Percentiles rank a stretch among this genome's conserved stretches.
These are phyloP conservation scores for Cicer judaicum DNA, from an alignment of 306 rosid genomes.

Conservation along the genomic window DNA sequence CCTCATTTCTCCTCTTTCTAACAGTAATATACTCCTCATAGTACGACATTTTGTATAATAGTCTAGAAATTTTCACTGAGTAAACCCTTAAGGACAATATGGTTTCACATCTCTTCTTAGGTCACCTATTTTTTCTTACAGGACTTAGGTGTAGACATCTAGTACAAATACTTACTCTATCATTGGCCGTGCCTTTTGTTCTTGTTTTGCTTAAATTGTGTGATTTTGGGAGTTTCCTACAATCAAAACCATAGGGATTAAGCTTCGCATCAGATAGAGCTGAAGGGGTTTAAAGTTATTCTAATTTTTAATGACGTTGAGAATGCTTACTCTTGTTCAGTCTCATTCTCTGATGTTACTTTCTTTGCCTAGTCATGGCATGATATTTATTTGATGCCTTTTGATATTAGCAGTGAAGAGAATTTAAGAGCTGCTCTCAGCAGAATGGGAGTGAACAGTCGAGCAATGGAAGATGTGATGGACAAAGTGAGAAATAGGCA, in stretches of 20 bases:
- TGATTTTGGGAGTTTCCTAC: slow-evolving; percentile 14
- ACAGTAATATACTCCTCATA: neutral
- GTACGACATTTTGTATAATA: neutral
- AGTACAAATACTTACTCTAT: slow-evolving; percentile 2
- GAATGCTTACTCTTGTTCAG: slow-evolving; percentile 18
- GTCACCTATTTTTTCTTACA: neutral
- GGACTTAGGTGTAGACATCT: neutral
- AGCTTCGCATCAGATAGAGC: slow-evolving; percentile 14
- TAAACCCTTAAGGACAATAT: neutral
- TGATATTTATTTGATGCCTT: slow-evolving; percentile 36
- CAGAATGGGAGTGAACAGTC: slow-evolving; percentile 81
- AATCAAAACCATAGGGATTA: slow-evolving; percentile 17
- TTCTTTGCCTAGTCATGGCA: slow-evolving; percentile 8
- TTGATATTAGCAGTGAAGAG: slow-evolving; percentile 72
- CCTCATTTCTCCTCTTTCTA: neutral
- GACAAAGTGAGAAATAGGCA: slow-evolving; percentile 87
- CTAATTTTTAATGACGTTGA: slow-evolving; percentile 10
- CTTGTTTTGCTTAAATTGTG: slow-evolving; percentile 10
- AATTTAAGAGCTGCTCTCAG: slow-evolving; percentile 87
- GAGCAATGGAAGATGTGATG: slow-evolving; percentile 74
- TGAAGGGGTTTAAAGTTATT: slow-evolving; percentile 6
- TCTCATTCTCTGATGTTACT: slow-evolving; percentile 24
- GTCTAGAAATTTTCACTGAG: neutral
- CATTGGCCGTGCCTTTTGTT: slow-evolving; percentile 10
- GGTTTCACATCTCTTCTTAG: slow-evolving; percentile 3